Base-by-base conservation (phyloP, 2,329 filamentous ascomycete genomes). In the Aulographum hederae region DNA sequence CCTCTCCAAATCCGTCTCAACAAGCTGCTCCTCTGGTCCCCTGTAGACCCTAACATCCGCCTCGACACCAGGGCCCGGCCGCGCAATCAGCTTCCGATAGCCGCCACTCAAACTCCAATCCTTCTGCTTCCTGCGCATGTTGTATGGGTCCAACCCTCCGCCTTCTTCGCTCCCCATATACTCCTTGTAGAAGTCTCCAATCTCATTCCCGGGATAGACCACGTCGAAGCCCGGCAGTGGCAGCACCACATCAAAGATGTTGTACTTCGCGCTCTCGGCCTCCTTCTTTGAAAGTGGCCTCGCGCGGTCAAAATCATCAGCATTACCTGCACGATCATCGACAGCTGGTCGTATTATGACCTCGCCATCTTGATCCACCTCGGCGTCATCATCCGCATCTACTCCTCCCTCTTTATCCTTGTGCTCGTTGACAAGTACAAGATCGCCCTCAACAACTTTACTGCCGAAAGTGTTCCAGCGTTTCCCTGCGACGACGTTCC, bases 161-260 rank as follows among this genome's bases (percentile, higher is more conserved):
- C 89, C 85, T 38, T 70, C 67, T 30, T 78, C 67, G 32, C 67
- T 77, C 19, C 57, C 69, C 91, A 98, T 98, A 56, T 94, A 91
- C 2, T 70, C 65, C 39, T 67, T 66, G 57, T 95, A 98, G 51
- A 77, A 92, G 3, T 70, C 63, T n/a, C 78, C 81, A 38, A 93
- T 71, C 21, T 71, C 70, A 50, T 98, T 95, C 15, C 63, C 50
- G 0, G 89, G 89, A 48, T 95, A 98, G 21, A 79, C 53, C 25
- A 95, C 69, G 43, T 93, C 84, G 57, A 74, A 94, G 13, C 89
- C 89, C 0, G 89, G 89, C n/a, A 78, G 74, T 3, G 91, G 86
- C 2, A 98, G 65, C 10, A 98, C 85, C 38, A 95, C 50, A 47
- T 98, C 89, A 46, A 79, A 82, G 43, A 98, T 78, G 23, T 65